Percentiles rank a stretch among this genome's conserved stretches.
Evolutionary conservation across 176 grass and related monocot genomes (phyloP).

Genomic region (Rhynchospora tenuis): DNA sequence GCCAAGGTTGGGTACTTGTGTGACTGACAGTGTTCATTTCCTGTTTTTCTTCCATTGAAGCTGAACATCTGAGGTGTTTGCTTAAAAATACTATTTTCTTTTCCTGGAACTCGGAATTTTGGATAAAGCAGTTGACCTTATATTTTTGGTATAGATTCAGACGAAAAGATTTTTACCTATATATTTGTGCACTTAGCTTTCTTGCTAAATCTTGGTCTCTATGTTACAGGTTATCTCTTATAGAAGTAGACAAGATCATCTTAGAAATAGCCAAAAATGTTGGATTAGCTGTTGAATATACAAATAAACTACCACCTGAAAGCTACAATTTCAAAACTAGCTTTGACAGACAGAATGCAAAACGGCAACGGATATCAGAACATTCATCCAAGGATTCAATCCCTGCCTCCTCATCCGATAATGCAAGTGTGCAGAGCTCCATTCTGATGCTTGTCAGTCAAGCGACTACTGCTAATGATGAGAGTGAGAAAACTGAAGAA

Average conservation of each 20-base stretch:
- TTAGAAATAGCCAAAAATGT: slow-evolving; percentile 66
- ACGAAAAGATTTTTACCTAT: slow-evolving; percentile 7
- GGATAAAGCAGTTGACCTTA: not conserved
- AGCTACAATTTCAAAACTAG: slow-evolving; percentile 51
- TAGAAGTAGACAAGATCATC: slow-evolving; percentile 61
- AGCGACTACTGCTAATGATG: slow-evolving; percentile 32
- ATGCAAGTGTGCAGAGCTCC: slow-evolving; percentile 29
- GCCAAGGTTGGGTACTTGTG: not conserved
- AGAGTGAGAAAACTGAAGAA: slow-evolving; percentile 49
- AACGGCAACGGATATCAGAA: slow-evolving; percentile 59
- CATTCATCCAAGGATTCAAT: slow-evolving; percentile 27
- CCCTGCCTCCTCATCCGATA: slow-evolving; percentile 22
- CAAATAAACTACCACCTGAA: slow-evolving; percentile 63
- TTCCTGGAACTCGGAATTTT: too few species aligned
- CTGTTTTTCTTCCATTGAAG: not conserved
- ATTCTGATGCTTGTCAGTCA: slow-evolving; percentile 24
- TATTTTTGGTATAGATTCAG: not conserved
- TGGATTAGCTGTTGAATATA: slow-evolving; percentile 70
- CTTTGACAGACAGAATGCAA: slow-evolving; percentile 87
- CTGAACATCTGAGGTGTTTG: not conserved
- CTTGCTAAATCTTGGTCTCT: slow-evolving; percentile 19
- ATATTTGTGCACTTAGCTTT: slow-evolving; percentile 24
- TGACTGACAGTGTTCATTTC: not conserved
- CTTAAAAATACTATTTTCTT: too few species aligned
- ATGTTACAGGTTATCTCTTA: slow-evolving; percentile 64